Base-by-base conservation (phyloP, 2,329 filamentous ascomycete genomes). In the Beauveria australis region DNA sequence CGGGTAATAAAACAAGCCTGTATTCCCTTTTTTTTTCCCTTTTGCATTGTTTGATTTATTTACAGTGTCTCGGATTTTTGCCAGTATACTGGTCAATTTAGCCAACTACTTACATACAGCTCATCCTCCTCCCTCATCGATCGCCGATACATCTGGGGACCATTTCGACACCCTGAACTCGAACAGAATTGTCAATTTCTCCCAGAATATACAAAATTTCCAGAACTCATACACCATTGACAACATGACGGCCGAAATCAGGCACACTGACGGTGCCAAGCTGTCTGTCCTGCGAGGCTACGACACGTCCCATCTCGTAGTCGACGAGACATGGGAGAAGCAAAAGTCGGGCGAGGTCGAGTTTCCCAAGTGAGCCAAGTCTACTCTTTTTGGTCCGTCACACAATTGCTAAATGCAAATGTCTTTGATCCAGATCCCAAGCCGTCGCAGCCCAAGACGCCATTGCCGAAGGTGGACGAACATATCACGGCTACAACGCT, bases 401-500 rank as follows among this genome's bases (percentile, higher is more conserved):
- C 14, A 14, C 33, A 14, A 37, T 37, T 37, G 33, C 33, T 37
- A 14, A 37, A 37, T 14, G 12, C 33, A 37, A 37, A 37, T 37
- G 33, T 37, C 33, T 37, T 37, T 37, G 33, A 37, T 19, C 26
- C 41, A 60, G 57, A 41, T 53, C 49, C 48, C 47, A 53, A 18
- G 57, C 49, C 2, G 22, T 60, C 7, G 14, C 28, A 10, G 57
- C 12, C 8, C 18, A 40, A 43, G 44, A 60, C 26, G 58, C 58
- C 33, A 49, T 60, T 10, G 16, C 28, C 8, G 58, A 54, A 54
- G 30, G 19, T 16, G 58, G 58, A 18, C 51, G 58, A 5, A 60
- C 58, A 60, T 60, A 60, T 49, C 58, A 60, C 16, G 58, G 58
- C 19, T 60, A 60, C 43, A 54, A 60, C 22, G 41, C 58, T 9